phyloP scores from a whole-genome alignment of 305 asterid species.

The Fraxinus greggii region DNA sequence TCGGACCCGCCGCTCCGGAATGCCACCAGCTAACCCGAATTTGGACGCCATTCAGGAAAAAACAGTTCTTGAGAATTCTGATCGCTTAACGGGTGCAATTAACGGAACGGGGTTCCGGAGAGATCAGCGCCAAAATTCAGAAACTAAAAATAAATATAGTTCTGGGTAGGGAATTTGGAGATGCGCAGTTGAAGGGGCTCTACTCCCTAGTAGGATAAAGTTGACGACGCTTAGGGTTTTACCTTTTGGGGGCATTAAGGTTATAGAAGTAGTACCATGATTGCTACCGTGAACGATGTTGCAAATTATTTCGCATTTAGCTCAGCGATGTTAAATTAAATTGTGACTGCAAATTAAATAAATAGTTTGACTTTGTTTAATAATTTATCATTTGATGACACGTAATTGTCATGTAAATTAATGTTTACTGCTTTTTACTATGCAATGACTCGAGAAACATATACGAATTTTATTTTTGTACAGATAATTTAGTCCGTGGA shows the following conservation, averaged over 20 bases:
- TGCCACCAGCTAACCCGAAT: conserved; percentile 88
- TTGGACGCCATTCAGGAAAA: conserved; percentile 67
- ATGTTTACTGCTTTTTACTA: too few relatives aligned
- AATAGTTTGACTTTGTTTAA: too few relatives aligned
- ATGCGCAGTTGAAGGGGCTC: neutral
- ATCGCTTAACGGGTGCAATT: neutral
- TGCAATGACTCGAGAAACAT: too few relatives aligned
- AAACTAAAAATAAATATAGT: neutral
- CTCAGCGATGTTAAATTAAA: too few relatives aligned
- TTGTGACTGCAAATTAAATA: too few relatives aligned
- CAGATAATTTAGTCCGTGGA: neutral
- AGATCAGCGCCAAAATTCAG: neutral
- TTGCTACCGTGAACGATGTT: neutral
- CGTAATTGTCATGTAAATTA: too few relatives aligned
- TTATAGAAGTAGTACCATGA: neutral
- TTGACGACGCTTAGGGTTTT: neutral
- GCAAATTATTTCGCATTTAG: neutral
- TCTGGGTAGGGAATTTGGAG: neutral
- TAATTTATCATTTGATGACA: too few relatives aligned
- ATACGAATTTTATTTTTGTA: neutral
- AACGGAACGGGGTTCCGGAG: conserved; percentile 21
- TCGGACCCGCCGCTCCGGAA: conserved; percentile 93
- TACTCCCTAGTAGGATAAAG: neutral
- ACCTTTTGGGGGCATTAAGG: neutral
- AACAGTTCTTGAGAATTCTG: neutral